These are phyloP conservation scores for Ziziphus jujuba DNA, from an alignment of 306 rosid genomes.

Conservation along the genomic window DNA sequence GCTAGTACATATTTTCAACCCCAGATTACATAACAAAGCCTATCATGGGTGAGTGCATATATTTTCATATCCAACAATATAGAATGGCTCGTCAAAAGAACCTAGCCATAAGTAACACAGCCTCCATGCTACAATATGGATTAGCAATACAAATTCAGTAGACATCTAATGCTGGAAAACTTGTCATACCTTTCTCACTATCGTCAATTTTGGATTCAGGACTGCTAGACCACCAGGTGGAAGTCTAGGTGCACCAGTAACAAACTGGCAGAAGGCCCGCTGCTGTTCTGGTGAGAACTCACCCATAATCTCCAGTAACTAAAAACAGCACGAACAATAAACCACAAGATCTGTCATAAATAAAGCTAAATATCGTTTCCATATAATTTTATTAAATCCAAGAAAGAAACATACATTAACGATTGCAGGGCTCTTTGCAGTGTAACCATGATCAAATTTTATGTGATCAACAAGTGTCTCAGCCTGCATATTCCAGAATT, in stretches of 20 bases:
- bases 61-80: neutral
- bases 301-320: constrained; percentile 96
- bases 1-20: too few species aligned
- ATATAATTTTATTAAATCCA: neutral
- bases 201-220: constrained; percentile 88
- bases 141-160: too few species aligned
- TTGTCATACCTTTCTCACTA: constrained; percentile 85
- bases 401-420: constrained; percentile 59
- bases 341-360: constrained; percentile 3
- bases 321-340: constrained; percentile 29
- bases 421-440: constrained; percentile 94
- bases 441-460: constrained; percentile 97
- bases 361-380: constrained; percentile 4
- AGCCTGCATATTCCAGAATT: constrained; percentile 46
- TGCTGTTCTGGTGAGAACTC: constrained; percentile 91
- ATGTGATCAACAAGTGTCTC: constrained; percentile 93
- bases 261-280: constrained; percentile 94
- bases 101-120: neutral
- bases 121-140: too few species aligned
- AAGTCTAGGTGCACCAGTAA: constrained; percentile 96
- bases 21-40: too few species aligned
- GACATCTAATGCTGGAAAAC: neutral
- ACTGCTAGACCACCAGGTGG: constrained; percentile 97
- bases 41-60: neutral
- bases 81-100: neutral